Evolutionary conservation across 306 rosid genomes (phyloP).

Genomic region (Castanea sativa): DNA sequence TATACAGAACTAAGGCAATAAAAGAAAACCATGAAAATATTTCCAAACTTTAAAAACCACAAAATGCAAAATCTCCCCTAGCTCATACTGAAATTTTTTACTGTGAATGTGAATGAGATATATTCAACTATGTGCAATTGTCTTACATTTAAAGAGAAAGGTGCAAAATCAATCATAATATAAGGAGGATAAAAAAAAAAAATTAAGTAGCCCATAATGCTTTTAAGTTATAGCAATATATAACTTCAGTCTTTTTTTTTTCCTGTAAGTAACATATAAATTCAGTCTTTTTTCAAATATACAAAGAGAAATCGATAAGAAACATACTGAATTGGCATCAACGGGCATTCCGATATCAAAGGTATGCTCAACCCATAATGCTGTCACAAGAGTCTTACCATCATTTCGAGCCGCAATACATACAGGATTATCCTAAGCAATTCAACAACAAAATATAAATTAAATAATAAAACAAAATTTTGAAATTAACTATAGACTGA

Average conservation of each 20-base stretch:
- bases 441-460: not conserved
- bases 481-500: not conserved
- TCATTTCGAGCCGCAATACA: constrained; percentile 77
- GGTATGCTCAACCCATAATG: constrained; percentile 84
- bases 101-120: not conserved
- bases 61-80: not conserved
- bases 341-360: constrained; percentile 63
- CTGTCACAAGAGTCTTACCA: constrained; percentile 70
- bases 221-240: no score
- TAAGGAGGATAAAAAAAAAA: no score
- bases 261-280: not conserved
- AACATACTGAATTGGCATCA: constrained; percentile 65
- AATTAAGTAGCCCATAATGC: no score
- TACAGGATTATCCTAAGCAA: constrained; percentile 63
- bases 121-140: not conserved
- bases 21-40: not conserved
- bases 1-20: not conserved
- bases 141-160: no score
- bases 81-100: not conserved
- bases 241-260: no score
- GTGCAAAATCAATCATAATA: no score
- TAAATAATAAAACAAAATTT: not conserved
- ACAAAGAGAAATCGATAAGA: not conserved
- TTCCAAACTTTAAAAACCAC: not conserved
- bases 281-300: not conserved